Base-by-base conservation (phyloP, 225 moss, liverwort and hornwort genomes). In the Sphagnum contortum region DNA sequence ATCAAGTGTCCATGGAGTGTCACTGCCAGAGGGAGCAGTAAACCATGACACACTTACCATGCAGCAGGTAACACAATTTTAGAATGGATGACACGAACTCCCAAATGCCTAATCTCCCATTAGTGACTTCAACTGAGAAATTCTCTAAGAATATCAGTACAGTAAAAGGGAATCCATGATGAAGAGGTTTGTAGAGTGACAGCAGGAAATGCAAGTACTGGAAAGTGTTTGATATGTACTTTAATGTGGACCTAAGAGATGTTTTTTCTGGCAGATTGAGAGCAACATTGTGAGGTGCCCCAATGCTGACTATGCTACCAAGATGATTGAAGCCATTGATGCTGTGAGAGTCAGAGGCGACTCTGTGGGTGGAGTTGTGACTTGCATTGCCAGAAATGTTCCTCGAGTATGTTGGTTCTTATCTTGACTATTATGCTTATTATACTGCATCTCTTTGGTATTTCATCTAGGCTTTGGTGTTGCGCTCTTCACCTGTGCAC, bases 351-450 rank as follows among this genome's bases (percentile, higher is more conserved):
- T 91, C 2, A 98, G 48, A 68, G 98, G 98, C 14, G 98, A 98
- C 63, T 98, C 98, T 61, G 93, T 98, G 45, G 98, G 98, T 59
- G 98, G 98, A 50, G 87, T 98, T 46, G 93, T 98, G 57, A 98
- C 93, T 44, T 98, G 93, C 76, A 83, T 98, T 58, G 93, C 93
- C 77, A 86, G 93, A 46, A 98, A 98, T 70, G 93, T 98, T 53
- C 98, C 98, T 12, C 82, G 83, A 79, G 94, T 94, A 72, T 9
- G 85, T 63, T 61, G 4, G 9, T 3, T 48, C 9, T 48, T n/a
- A 48, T 44, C 13, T 63, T 47, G 14, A 47, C 9, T 59, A 55
- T 74, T 64, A 44, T 45, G 57, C 3, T 45, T 29, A 5, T 9
- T 3, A 48, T 4, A 12, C 47, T 51, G 11, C 45, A 8, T 55